phyloP scores from a whole-genome alignment of 2,329 filamentous ascomycete genomes.

The Microcera coccophila region DNA sequence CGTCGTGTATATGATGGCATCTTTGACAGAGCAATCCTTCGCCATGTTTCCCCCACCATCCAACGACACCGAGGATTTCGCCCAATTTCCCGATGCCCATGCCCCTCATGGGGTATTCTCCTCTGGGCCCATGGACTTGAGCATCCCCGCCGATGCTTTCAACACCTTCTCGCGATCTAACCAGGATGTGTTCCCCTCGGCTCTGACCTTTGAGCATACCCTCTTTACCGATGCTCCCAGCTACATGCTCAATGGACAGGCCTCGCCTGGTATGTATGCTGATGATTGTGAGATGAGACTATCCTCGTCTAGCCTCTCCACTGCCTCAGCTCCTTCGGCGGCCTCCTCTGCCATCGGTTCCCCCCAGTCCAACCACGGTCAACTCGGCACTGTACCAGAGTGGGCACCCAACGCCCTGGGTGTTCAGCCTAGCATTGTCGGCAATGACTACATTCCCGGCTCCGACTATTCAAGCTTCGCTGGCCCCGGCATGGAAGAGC shows the following conservation, averaged over 20 bases:
- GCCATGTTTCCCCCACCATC: constrained; percentile 27
- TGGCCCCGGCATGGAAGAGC: constrained; percentile 47
- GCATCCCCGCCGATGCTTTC: constrained; percentile 46
- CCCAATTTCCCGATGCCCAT: constrained; percentile 46
- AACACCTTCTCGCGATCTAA: constrained; percentile 37
- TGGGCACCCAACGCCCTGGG: constrained; percentile 55
- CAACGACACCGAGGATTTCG: constrained; percentile 38
- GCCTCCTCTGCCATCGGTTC: constrained; percentile 66
- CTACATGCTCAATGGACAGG: constrained; percentile 44
- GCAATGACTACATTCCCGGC: constrained; percentile 51
- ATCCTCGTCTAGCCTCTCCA: constrained; percentile 57
- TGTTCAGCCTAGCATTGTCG: constrained; percentile 61
- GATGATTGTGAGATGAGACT: constrained; percentile 50
- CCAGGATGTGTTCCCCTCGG: constrained; percentile 32
- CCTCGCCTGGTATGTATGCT: constrained; percentile 47
- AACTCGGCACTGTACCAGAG: constrained; percentile 54
- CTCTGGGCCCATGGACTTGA: constrained; percentile 45
- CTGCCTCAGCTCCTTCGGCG: constrained; percentile 58
- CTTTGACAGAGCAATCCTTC: constrained; percentile 27
- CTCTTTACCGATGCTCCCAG: constrained; percentile 45
- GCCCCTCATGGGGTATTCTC: constrained; percentile 33
- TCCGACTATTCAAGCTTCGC: constrained; percentile 54
- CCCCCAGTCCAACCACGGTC: constrained; percentile 59
- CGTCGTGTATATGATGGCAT: constrained; percentile 24
- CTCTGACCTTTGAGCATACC: constrained; percentile 44